Base-by-base conservation (phyloP, 305 asterid species). In the Fraxinus ornus region DNA sequence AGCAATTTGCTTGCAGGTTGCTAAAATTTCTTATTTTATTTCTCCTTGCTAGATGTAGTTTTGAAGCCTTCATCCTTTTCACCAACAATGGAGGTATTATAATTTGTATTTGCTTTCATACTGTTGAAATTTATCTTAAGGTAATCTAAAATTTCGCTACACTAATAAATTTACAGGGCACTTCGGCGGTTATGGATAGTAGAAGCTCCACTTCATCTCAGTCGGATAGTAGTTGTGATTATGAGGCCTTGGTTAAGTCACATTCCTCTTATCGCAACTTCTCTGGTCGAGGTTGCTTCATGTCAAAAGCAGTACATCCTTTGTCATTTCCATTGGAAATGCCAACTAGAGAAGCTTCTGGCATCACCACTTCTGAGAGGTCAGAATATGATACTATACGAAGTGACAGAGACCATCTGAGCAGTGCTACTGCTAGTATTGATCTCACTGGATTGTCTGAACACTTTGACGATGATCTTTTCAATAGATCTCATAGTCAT, bases 261-360 rank as follows among this genome's bases (percentile, higher is more conserved):
- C 94, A 94, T 21, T n/a, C 70, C 70, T 60, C 70, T 82, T 92
- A 94, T 82, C 94, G 95, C 68, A 92, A 90, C 85, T 87, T 87
- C 79, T 73, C 94, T 4, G 83, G 85, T 81, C 97, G 98, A 1
- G 91, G 97, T 17, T 90, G 91, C 94, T 96, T 96, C 44, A 91
- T 92, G 98, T 91, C 98, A 15, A 96, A 94, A 85, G 98, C 98
- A 41, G 88, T 96, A 73, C 97, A 94, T 85, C 99, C 99, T 41
- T 60, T 94, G 66, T 89, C 95, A 75, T 86, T 89, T 70, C 93
- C 97, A 79, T 85, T 95, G 32, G 92, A 86, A 81, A 66, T 89
- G 78, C 78, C 89, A 66, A 81, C 88, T 79, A 81, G 93, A 82
- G 92, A 81, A 76, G 83, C 83, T 28, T 39, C 82, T 24, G 75